phyloP scores from a whole-genome alignment of 176 grass and related monocot species.

The Ananas comosus region DNA sequence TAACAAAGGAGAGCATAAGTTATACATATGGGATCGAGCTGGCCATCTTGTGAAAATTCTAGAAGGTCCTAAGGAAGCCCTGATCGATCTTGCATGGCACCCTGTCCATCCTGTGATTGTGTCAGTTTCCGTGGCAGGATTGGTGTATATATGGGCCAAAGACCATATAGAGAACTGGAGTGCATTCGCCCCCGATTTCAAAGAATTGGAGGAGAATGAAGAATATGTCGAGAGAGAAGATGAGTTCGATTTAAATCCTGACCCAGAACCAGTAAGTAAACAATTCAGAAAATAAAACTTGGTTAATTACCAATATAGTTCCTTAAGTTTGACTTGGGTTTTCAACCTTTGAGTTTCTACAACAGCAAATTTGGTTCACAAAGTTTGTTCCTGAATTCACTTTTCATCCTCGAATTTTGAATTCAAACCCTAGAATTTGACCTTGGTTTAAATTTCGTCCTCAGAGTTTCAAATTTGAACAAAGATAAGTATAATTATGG shows the following conservation, averaged over 20 bases:
- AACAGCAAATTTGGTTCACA: no score
- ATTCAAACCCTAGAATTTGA: no score
- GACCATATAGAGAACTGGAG: conserved; percentile 92
- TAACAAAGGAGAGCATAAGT: conserved; percentile 92
- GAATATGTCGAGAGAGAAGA: conserved; percentile 91
- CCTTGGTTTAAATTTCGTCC: no score
- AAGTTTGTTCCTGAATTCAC: no score
- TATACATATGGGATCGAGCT: conserved; percentile 82
- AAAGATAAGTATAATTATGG: no score
- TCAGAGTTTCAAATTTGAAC: no score
- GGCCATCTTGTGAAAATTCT: conserved; percentile 93
- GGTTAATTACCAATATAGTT: conserved; percentile 12
- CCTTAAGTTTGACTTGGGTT: not conserved
- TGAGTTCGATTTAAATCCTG: conserved; percentile 82
- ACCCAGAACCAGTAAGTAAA: conserved; percentile 49
- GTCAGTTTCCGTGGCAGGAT: conserved; percentile 72
- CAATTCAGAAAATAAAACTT: no score
- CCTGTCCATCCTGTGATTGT: conserved; percentile 67
- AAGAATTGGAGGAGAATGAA: conserved; percentile 94
- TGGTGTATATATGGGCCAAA: conserved; percentile 81
- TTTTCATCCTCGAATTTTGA: no score
- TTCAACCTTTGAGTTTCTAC: not conserved
- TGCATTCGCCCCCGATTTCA: conserved; percentile 95
- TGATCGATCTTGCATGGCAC: conserved; percentile 95
- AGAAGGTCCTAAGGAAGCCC: conserved; percentile 93